Base-by-base conservation (phyloP, 257 asterid species). In the Solanum pimpinellifolium region DNA sequence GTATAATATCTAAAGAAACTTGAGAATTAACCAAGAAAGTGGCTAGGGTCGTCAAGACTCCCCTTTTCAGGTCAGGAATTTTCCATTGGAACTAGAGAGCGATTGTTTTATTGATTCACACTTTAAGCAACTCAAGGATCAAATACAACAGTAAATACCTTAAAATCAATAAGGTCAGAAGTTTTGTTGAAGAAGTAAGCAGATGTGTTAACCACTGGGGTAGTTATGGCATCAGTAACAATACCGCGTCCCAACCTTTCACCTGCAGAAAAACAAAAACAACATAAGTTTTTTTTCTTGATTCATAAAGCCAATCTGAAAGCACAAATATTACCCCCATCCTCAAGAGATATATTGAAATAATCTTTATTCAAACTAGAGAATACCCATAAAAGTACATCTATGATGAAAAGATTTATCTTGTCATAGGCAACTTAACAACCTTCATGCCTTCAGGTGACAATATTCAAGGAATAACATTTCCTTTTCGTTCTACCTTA, bases 151-250 rank as follows among this genome's bases (percentile, higher is more conserved):
- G 52, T 47, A 59, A 87, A 69, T 93, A 96, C 99, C 99, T 96
- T 96, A 87, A 96, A 96, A 91, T 96, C 99, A 89, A 96, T 89
- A 66, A 96, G 97, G 86, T 96, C 97, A 11, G 95, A 90, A 89
- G 99, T 96, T 84, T 92, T 96, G 90, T 96, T 93, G 92, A 96
- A 96, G 96, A 90, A 94, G 90, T 96, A 96, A 46, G 99, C 99
- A 86, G 99, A 95, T 41, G 99, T 96, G 90, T 96, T 96, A 83
- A 96, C 94, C 87, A 95, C 96, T 23, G 99, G 99, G 83, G 99
- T 96, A 83, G 98, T 95, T 69, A 96, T 93, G 75, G 99, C 96
- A 93, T 96, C 99, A 81, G 95, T 93, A 85, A 88, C 97, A 85
- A 94, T 91, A 77, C 93, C 93, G 25, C 98, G 97, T 84, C 98